A percentile compares a stretch with the other conserved stretches of the same genome.
Conservation (phyloP, 768 basidiomycete genomes). For the Auricularia cornea region DNA sequence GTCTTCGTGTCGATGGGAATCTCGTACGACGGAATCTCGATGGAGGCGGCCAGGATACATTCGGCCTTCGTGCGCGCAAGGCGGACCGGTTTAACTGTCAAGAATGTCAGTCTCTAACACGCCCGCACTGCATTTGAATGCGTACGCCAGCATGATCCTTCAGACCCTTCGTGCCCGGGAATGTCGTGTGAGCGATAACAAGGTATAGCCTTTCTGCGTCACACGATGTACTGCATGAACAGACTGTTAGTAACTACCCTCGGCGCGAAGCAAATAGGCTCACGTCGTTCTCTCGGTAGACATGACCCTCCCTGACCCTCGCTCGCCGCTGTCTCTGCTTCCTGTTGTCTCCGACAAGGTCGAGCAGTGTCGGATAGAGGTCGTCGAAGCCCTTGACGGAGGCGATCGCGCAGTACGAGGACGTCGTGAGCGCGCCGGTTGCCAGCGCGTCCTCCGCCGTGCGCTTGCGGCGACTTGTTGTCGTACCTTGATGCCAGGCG, state of each 20-base stretch:
- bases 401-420: slow-evolving; percentile 80
- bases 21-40: slow-evolving; percentile 61
- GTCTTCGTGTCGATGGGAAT: slow-evolving; percentile 38
- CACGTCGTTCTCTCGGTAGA: slow-evolving; percentile 75
- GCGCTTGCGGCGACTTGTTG: slow-evolving; percentile 88
- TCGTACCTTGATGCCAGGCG: slow-evolving; percentile 90
- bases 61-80: slow-evolving; percentile 70
- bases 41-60: slow-evolving; percentile 71
- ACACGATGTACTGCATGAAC: slow-evolving; percentile 76
- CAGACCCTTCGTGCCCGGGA: slow-evolving; percentile 53
- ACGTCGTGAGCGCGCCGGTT: slow-evolving; percentile 86
- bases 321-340: slow-evolving; percentile 62
- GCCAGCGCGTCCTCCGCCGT: slow-evolving; percentile 93
- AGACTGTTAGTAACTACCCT: slow-evolving; percentile 30
- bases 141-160: slow-evolving; percentile 73
- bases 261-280: no score
- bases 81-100: slow-evolving; percentile 71
- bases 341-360: slow-evolving; percentile 79
- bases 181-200: slow-evolving; percentile 87
- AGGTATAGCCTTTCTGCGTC: slow-evolving; percentile 89
- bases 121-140: no score
- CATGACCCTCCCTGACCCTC: slow-evolving; percentile 78
- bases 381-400: slow-evolving; percentile 98
- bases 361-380: slow-evolving; percentile 86
- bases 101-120: not conserved